phyloP scores from a whole-genome alignment of 441 rosid species.

The Jatropha multifida region DNA sequence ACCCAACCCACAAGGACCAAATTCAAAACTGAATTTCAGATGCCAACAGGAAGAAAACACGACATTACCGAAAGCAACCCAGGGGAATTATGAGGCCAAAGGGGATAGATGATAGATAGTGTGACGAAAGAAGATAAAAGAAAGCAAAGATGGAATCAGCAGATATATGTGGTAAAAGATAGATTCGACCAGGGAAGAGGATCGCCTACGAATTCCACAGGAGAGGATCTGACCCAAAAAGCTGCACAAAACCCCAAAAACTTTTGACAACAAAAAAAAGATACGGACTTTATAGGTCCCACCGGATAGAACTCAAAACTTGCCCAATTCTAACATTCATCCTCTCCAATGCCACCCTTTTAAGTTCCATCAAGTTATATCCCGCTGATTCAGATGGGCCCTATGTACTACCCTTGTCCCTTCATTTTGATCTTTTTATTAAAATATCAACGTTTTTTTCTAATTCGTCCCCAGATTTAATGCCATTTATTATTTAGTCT shows the following conservation, averaged over 20 bases:
- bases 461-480: no score
- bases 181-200: constrained; percentile 40
- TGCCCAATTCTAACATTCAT: background rate
- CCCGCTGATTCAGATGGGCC: constrained; percentile 5
- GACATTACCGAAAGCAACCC: constrained; percentile 13
- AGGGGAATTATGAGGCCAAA: background rate
- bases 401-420: background rate
- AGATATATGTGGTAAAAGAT: constrained; percentile 23
- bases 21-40: constrained; percentile 26
- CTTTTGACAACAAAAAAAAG: background rate
- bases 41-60: constrained; percentile 18
- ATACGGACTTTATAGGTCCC: constrained; percentile 29
- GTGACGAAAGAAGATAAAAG: background rate
- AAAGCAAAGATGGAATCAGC: constrained; percentile 24
- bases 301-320: constrained; percentile 17
- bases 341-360: background rate
- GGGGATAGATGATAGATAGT: no score
- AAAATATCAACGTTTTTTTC: no score
- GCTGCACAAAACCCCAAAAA: background rate
- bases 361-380: constrained; percentile 10
- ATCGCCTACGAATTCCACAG: constrained; percentile 30
- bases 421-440: no score
- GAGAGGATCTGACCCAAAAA: constrained; percentile 22
- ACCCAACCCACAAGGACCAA: constrained; percentile 10
- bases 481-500: no score